Percentiles rank a stretch among this genome's conserved stretches.
Evolutionary conservation across 2,329 filamentous ascomycete species (phyloP).

Genomic region (Stenocarpella maydis): DNA sequence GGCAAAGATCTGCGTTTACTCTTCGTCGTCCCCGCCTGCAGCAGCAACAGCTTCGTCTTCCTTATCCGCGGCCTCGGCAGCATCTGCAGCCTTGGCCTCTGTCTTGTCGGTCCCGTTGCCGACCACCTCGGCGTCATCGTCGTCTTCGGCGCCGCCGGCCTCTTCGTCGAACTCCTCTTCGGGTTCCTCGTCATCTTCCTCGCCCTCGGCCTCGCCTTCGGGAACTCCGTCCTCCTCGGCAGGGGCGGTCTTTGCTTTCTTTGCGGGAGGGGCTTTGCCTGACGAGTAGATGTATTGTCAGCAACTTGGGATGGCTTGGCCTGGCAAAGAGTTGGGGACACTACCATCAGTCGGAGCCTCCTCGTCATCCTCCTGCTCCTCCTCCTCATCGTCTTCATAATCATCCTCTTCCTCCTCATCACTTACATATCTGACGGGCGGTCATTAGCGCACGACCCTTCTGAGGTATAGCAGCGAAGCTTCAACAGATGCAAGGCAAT

Average conservation of each 20-base stretch:
- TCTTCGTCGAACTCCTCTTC: slow-evolving; percentile 39
- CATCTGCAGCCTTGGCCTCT: slow-evolving; percentile 37
- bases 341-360: slow-evolving; percentile 46
- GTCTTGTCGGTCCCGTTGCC: slow-evolving; percentile 38
- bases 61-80: slow-evolving; percentile 42
- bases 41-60: slow-evolving; percentile 45
- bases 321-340: not conserved
- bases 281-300: not conserved
- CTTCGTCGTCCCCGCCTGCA: slow-evolving; percentile 44
- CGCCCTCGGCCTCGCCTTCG: slow-evolving; percentile 28
- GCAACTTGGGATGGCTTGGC: not conserved
- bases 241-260: slow-evolving; percentile 59
- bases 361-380: slow-evolving; percentile 51
- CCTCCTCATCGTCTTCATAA: slow-evolving; percentile 47
- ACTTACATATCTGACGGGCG: slow-evolving; percentile 38
- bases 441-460: not conserved
- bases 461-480: not conserved
- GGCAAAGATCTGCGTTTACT: slow-evolving; percentile 9
- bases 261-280: slow-evolving; percentile 56
- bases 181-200: slow-evolving; percentile 37
- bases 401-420: slow-evolving; percentile 52
- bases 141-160: slow-evolving; percentile 39
- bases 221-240: slow-evolving; percentile 39
- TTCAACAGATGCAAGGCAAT: not conserved
- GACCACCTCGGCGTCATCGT: not conserved